Base-by-base conservation (phyloP, 2,329 filamentous ascomycete genomes). In the Claviceps sp. region DNA sequence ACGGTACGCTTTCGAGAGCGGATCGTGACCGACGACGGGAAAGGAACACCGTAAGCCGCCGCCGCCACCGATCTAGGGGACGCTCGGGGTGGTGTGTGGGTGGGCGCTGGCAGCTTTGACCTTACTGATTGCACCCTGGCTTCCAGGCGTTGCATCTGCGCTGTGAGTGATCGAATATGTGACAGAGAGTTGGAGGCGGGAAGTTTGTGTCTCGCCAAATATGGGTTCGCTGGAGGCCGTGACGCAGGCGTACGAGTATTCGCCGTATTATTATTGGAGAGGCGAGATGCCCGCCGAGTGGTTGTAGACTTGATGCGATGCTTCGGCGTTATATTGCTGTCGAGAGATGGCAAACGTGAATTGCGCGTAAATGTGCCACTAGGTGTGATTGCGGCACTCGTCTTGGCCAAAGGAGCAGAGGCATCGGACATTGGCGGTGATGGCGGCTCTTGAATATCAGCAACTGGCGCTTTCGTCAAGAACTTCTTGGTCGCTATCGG, bases 101-200 rank as follows among this genome's bases (percentile, higher is more conserved):
- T 76, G 2, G 90, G 88, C 1, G 85, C 88, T 2, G 93, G 93
- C 19, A 98, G 78, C 68, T 93, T 95, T 41, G 91, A 96, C 59
- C 89, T 83, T 17, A 85, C 93, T 24, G 85, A 89, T 55, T 97
- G 89, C 10, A 98, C 91, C 45, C 93, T 81, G 56, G 93, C 88
- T 67, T 97, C 93, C 55, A 98, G 82, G 59, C 89, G 87, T 68
- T 96, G 89, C 89, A 97, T 96, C 70, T 97, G 93, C 30, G 89
- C 90, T 54, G 94, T 95, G 57, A 98, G 82, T 34, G 85, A 86
- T 57, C 91, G 88, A 62, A 98, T 95, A 65, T 98, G 93, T 58
- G 87, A 86, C 48, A 98, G 80, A 2, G 93, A 97, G 56, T 73
- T 81, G 56, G 75, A 82, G 50, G 74, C 72, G 26, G 79, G 76